Conservation (phyloP, 345 rosid genomes). For the Eucalyptus sp. region DNA sequence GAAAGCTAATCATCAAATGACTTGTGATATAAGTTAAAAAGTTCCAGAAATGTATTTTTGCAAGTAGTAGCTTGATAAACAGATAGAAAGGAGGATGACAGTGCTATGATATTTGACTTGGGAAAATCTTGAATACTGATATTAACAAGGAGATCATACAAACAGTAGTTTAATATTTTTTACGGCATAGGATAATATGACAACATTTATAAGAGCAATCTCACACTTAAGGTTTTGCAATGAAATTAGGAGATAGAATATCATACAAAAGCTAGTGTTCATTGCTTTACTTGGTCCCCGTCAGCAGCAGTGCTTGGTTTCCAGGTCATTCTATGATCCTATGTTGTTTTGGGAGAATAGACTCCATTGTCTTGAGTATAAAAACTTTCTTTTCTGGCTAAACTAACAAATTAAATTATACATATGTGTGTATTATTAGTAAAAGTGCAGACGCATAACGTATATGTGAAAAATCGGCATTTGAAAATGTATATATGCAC, state of each 20-base stretch:
- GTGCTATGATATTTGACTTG: not conserved
- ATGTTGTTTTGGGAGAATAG: not conserved
- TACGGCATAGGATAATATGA: not conserved
- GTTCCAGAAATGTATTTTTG: not conserved
- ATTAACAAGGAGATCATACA: not conserved
- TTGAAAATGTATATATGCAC: not conserved
- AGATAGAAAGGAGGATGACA: not conserved
- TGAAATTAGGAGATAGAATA: not conserved
- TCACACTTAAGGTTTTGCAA: not conserved
- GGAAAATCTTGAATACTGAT: not conserved
- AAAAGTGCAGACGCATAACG: fast-evolving
- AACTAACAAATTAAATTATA: not conserved
- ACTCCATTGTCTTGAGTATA: not conserved
- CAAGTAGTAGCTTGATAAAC: not conserved
- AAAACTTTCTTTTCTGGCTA: not conserved
- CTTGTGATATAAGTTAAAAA: not conserved
- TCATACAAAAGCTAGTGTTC: not conserved
- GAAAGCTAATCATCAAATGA: not conserved
- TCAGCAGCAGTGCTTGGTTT: not conserved
- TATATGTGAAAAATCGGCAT: not conserved
- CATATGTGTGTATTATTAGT: not conserved
- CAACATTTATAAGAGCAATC: not conserved
- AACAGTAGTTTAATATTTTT: not conserved
- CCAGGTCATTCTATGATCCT: not conserved
- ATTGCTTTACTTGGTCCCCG: not conserved